Conservation (phyloP, 192 early-diverging fungal genomes). For the Thamnidium elegans region DNA sequence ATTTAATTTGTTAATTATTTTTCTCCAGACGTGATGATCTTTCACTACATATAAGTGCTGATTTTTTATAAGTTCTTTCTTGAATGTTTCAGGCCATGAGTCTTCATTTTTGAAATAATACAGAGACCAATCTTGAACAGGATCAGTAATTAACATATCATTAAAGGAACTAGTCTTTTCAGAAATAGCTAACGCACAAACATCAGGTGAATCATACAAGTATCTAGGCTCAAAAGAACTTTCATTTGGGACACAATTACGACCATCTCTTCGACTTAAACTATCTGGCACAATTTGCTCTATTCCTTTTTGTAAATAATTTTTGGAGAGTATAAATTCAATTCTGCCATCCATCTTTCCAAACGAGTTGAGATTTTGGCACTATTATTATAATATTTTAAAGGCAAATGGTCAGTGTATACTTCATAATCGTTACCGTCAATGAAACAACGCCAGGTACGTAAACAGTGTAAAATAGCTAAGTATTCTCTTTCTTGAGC, state of each 20-base stretch:
- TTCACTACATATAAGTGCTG: neutral
- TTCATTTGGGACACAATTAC: neutral
- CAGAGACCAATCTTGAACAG: constrained; percentile 3
- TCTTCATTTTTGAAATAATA: neutral
- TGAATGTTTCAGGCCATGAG: neutral
- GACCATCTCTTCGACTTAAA: neutral
- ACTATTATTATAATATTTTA: constrained; percentile 2
- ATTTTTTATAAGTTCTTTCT: neutral
- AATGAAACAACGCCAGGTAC: constrained; percentile 18
- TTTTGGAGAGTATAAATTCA: constrained; percentile 3
- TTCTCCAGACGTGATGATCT: neutral
- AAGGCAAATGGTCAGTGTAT: constrained; percentile 8
- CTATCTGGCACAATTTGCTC: constrained; percentile 3
- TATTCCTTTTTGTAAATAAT: constrained; percentile 8
- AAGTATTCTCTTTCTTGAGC: constrained; percentile 16
- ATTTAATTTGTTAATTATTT: neutral
- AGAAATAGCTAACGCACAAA: too few relatives aligned
- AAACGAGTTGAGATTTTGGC: constrained; percentile 1
- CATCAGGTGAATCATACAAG: neutral
- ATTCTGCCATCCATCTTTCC: constrained; percentile 9
- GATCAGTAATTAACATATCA: neutral
- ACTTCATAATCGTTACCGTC: constrained; percentile 5
- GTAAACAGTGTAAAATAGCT: constrained; percentile 7
- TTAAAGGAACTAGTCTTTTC: neutral
- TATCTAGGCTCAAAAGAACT: constrained; percentile 4